Percentiles rank a stretch among this genome's conserved stretches.
Evolutionary conservation across 2,329 filamentous ascomycete genomes (phyloP).

Genomic region (Epichloe sp.): DNA sequence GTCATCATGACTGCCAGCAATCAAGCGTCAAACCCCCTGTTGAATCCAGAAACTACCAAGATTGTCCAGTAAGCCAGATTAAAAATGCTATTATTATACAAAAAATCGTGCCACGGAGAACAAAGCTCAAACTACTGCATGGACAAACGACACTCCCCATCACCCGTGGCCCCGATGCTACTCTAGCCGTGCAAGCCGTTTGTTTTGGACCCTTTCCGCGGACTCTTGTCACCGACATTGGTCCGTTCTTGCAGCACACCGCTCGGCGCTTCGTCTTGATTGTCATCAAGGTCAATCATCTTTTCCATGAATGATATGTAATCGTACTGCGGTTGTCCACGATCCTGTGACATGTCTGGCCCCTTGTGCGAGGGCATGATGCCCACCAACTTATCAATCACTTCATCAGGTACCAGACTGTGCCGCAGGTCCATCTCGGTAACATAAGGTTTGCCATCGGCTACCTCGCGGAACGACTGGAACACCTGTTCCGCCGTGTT

Average conservation of each 20-base stretch:
- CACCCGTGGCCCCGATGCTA: background rate
- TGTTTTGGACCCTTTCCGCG: conserved; percentile 19
- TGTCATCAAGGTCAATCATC: conserved; percentile 41
- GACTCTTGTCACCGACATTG: conserved; percentile 19
- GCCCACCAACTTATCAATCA: conserved; percentile 82
- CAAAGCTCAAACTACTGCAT: background rate
- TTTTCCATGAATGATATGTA: conserved; percentile 97
- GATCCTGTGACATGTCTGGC: conserved; percentile 74
- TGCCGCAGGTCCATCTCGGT: conserved; percentile 95
- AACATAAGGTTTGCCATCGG: conserved; percentile 96
- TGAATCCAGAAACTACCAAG: background rate
- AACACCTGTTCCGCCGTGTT: conserved; percentile 98
- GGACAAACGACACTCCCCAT: background rate
- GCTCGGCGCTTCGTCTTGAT: conserved; percentile 15
- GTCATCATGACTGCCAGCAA: background rate
- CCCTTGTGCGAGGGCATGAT: conserved; percentile 78
- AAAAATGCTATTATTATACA: conserved; percentile 4
- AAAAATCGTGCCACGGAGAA: background rate
- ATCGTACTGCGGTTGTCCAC: conserved; percentile 78
- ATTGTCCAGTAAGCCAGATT: background rate
- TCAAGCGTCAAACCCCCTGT: background rate
- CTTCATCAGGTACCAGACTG: conserved; percentile 87
- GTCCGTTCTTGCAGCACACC: conserved; percentile 22
- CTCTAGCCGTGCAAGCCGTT: conserved; percentile 17
- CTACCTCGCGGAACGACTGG: conserved; percentile 93